Evolutionary conservation across 345 rosid genomes (phyloP), one percentile per base, ranked within the genome.

Genomic region (Linum usitatissimum): DNA sequence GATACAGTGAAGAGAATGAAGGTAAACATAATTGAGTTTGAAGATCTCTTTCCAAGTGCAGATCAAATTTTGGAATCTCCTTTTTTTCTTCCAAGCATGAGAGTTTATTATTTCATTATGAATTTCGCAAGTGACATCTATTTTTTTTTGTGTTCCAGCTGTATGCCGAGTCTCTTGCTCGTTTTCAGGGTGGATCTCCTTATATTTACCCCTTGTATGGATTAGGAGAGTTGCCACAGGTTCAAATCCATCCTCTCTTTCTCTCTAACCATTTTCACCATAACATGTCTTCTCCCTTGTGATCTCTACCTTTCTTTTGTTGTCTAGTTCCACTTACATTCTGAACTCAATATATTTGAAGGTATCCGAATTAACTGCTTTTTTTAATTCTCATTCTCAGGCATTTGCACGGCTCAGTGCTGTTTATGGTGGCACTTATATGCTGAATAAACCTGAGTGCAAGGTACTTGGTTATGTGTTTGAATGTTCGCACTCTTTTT

Each of bases 381-480:
- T 55, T 55, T 5, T 18, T 9, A 55, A 17, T 40, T 54, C 60
- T 63, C 45, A 49, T 28, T 68, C 15, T 59, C 69, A 93, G 96
- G 99, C 90, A 68, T 93, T 93, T 82, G 97, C 99, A 70, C 82
- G 97, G 45, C 99, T 90, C 75, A 90, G 96, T 76, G 96, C 97
- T 72, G 97, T 90, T 57, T 87, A 86, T 78, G 99, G 99, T 72
- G 99, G 97, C 61, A 93, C 95, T 0, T 93, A 93, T 69, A 93
- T 93, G 99, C 72, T 93, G 78, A 86, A 87, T 72, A 93, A 93
- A 76, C 96, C 86, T 20, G 96, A 87, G 76, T 93, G 99, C 81
- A 90, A 84, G 89, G 99, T 90, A 67, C 56, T 53, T 63, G 9
- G 15, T 6, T 19, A 18, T 55, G 59, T 6, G 2, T 10, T 18